phyloP scores from a whole-genome alignment of 2,329 filamentous ascomycete genomes.

The Trichoderma sp. region DNA sequence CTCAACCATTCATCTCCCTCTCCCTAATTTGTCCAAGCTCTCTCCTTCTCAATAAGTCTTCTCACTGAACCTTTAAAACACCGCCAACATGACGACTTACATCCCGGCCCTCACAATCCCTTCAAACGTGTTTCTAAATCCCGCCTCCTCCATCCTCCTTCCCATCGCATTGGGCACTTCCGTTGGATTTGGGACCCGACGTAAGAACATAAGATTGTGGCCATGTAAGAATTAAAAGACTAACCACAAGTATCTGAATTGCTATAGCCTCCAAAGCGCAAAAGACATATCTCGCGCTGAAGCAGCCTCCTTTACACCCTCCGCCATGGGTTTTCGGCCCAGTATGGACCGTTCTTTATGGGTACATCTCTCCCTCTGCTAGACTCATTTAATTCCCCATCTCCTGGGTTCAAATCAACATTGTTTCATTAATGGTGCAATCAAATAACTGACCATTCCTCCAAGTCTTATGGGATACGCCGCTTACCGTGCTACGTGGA shows the following conservation, averaged over 20 bases:
- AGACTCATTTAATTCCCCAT: background rate
- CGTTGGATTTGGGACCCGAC: slow-evolving; percentile 70
- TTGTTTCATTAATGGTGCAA: background rate
- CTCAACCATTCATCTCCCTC: background rate
- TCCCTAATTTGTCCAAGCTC: background rate
- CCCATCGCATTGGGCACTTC: slow-evolving; percentile 73
- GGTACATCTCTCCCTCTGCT: slow-evolving; percentile 40
- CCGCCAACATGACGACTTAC: slow-evolving; percentile 70
- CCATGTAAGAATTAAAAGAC: background rate
- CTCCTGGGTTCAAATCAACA: background rate
- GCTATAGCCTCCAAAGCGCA: slow-evolving; percentile 58
- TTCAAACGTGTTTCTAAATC: slow-evolving; percentile 68
- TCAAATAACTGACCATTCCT: background rate
- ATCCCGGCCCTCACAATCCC: slow-evolving; percentile 80
- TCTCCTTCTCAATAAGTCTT: background rate
- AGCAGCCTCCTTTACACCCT: slow-evolving; percentile 67
- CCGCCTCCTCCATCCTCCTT: slow-evolving; percentile 73
- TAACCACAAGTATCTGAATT: background rate
- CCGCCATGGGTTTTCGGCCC: slow-evolving; percentile 66
- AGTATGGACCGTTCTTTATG: slow-evolving; percentile 69
- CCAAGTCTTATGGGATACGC: slow-evolving; percentile 80
- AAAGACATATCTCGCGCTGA: slow-evolving; percentile 65
- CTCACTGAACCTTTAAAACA: background rate
- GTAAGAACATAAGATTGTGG: slow-evolving; percentile 52
- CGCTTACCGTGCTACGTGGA: slow-evolving; percentile 73